phyloP scores from a whole-genome alignment of 2,329 filamentous ascomycete genomes.

The Colletotrichum chrysophilum region DNA sequence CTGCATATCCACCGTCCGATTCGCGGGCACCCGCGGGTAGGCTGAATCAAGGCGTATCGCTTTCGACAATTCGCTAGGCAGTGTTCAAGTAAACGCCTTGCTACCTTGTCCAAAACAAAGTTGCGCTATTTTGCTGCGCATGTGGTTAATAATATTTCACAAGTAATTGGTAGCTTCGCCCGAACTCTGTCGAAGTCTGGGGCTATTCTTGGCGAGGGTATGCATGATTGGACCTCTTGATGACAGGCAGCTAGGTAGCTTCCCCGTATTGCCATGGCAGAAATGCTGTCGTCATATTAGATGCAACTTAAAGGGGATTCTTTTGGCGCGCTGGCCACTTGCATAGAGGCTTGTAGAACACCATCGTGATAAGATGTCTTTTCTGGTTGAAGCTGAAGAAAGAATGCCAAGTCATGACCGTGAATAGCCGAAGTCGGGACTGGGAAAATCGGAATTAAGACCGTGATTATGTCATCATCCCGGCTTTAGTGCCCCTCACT shows the following conservation, averaged over 20 bases:
- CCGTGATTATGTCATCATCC: background rate
- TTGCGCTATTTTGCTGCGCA: background rate
- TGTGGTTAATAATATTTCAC: background rate
- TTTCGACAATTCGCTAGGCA: no score
- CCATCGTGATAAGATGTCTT: background rate
- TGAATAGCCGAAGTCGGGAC: background rate
- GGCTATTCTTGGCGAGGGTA: background rate
- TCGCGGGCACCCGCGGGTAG: background rate
- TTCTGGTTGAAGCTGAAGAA: background rate
- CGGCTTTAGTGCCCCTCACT: background rate
- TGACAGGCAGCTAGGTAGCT: background rate
- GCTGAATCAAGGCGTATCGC: background rate
- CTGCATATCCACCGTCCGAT: background rate
- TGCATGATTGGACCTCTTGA: background rate
- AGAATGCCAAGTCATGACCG: background rate
- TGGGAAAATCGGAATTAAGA: background rate
- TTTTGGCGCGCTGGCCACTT: no score
- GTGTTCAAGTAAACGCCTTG: background rate
- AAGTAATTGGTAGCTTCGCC: background rate
- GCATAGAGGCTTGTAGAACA: background rate
- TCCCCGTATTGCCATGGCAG: background rate
- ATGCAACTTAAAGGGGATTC: background rate
- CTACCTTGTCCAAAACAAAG: background rate
- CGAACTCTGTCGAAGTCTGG: background rate
- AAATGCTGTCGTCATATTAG: rapidly evolving